A percentile compares a stretch with the other conserved stretches of the same genome.
Conservation (phyloP, 2,329 filamentous ascomycete species). For the Arachnopeziza araneosa region DNA sequence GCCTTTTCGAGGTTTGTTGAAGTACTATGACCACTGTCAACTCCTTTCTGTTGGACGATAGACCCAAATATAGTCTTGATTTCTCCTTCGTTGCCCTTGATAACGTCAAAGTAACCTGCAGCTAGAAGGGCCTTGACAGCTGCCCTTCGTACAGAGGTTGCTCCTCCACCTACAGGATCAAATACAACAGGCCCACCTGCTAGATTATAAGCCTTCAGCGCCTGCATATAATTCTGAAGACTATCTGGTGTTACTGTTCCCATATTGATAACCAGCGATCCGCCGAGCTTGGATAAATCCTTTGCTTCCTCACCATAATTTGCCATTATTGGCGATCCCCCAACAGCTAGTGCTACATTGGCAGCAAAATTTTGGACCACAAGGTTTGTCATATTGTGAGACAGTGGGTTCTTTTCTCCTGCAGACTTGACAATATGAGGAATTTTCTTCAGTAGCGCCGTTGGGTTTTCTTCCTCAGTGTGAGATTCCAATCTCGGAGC, state of each 20-base stretch:
- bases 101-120: slow-evolving; percentile 73
- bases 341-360: slow-evolving; percentile 79
- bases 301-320: slow-evolving; percentile 76
- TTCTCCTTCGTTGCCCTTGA: slow-evolving; percentile 93
- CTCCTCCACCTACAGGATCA: slow-evolving; percentile 87
- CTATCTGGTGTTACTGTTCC: slow-evolving; percentile 79
- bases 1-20: slow-evolving; percentile 51
- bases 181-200: slow-evolving; percentile 71
- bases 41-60: slow-evolving; percentile 66
- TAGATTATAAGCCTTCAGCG: slow-evolving; percentile 75
- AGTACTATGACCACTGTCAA: slow-evolving; percentile 65
- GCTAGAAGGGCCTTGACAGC: slow-evolving; percentile 68
- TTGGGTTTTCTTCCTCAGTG: slow-evolving; percentile 18
- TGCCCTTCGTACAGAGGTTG: slow-evolving; percentile 65
- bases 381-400: slow-evolving; percentile 96
- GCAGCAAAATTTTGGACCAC: slow-evolving; percentile 95
- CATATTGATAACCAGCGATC: slow-evolving; percentile 88
- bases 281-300: slow-evolving; percentile 73
- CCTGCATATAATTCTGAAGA: slow-evolving; percentile 64
- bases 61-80: slow-evolving; percentile 66
- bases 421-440: slow-evolving; percentile 52
- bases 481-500: slow-evolving; percentile 8
- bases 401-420: slow-evolving; percentile 61
- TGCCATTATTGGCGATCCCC: slow-evolving; percentile 91
- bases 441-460: slow-evolving; percentile 20